These are phyloP conservation scores for Teunomyces funiuensis DNA, from an alignment of 805 yeast species.

Conservation along the genomic window DNA sequence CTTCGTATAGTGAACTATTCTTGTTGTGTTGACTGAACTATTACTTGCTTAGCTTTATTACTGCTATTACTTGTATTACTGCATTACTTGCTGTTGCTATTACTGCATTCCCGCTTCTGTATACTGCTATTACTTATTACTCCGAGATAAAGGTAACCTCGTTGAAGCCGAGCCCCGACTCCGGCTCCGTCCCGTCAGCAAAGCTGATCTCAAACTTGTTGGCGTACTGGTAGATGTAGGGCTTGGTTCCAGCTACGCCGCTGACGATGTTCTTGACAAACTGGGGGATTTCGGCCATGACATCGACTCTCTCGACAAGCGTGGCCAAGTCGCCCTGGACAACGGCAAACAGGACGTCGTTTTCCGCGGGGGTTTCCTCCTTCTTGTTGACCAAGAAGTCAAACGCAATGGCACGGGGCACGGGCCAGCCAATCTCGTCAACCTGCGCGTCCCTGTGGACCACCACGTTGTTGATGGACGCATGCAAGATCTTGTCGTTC, in stretches of 20 bases:
- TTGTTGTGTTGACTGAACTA: too few relatives aligned
- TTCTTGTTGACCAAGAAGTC: slow-evolving; percentile 49
- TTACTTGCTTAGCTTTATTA: too few relatives aligned
- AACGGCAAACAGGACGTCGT: slow-evolving; percentile 43
- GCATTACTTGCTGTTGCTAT: too few relatives aligned
- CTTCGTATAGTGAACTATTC: too few relatives aligned
- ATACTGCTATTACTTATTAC: slow-evolving; percentile 13
- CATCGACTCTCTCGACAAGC: slow-evolving; percentile 89
- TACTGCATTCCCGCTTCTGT: too few relatives aligned
- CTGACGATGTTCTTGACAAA: slow-evolving; percentile 91
- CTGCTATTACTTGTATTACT: too few relatives aligned
- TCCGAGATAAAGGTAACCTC: slow-evolving; percentile 79
- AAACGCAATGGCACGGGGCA: slow-evolving; percentile 69
- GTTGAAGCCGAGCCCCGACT: slow-evolving; percentile 65
- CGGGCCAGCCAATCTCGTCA: slow-evolving; percentile 92
- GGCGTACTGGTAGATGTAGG: slow-evolving; percentile 92
- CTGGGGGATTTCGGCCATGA: slow-evolving; percentile 94
- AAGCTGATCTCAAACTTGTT: slow-evolving; percentile 56
- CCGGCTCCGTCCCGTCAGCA: slow-evolving; percentile 40
- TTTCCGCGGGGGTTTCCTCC: slow-evolving; percentile 44
- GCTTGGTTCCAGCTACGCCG: slow-evolving; percentile 94
- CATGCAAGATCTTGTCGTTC: slow-evolving; percentile 58
- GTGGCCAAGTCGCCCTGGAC: slow-evolving; percentile 61
- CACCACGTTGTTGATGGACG: slow-evolving; percentile 65
- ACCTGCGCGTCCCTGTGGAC: slow-evolving; percentile 48